These are phyloP conservation scores for Clitopilus passeckerianus DNA, from an alignment of 768 basidiomycete genomes.

Conservation along the genomic window DNA sequence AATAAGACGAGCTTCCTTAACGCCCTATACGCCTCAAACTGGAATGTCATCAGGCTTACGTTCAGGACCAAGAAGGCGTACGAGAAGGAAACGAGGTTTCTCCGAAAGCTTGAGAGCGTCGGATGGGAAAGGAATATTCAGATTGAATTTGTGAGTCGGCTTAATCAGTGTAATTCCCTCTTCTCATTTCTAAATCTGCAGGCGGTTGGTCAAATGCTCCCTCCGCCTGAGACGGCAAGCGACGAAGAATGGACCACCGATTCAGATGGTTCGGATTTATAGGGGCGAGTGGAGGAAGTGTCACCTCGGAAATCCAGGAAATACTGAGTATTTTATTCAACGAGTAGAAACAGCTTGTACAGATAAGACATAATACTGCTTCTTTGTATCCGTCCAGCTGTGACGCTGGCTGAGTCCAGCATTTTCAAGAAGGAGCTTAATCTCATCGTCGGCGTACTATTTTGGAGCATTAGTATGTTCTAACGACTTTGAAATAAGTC, in stretches of 20 bases:
- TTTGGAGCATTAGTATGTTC: neutral
- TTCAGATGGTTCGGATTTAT: too few relatives aligned
- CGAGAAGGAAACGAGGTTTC: neutral
- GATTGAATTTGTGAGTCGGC: neutral
- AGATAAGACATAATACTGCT: neutral
- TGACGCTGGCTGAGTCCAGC: neutral
- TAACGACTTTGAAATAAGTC: slow-evolving; percentile 4
- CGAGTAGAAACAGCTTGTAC: neutral
- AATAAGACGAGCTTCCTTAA: neutral
- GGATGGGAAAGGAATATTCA: neutral
- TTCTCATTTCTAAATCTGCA: too few relatives aligned
- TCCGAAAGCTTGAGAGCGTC: neutral
- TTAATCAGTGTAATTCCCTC: neutral
- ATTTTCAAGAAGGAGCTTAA: neutral
- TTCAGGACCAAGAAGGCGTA: neutral
- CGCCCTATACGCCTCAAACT: neutral
- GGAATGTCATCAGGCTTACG: neutral
- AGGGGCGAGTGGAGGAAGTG: too few relatives aligned
- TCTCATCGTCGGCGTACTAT: neutral
- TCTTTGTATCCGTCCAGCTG: neutral
- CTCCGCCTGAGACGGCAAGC: too few relatives aligned
- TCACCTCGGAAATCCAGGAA: too few relatives aligned
- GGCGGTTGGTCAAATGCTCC: too few relatives aligned
- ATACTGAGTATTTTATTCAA: too few relatives aligned
- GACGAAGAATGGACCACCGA: too few relatives aligned